These are phyloP conservation scores for Picea abies DNA, from an alignment of 83 land plant species.

Conservation along the genomic window DNA sequence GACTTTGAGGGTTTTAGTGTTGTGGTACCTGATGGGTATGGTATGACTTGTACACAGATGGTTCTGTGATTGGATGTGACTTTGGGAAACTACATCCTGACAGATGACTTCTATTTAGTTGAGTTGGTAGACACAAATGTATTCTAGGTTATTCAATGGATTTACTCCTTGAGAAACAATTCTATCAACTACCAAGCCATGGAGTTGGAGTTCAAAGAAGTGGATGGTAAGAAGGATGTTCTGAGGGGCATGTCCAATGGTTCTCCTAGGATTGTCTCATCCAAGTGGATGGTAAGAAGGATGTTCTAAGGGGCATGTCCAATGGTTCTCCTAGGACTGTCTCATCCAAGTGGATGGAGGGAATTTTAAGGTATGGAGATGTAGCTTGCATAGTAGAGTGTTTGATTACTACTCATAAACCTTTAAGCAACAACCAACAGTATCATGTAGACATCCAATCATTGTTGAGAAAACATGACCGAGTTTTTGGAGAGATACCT, in stretches of 20 bases:
- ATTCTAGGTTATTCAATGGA: not conserved
- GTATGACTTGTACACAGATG: not conserved
- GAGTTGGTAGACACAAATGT: not conserved
- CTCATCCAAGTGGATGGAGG: too few species aligned
- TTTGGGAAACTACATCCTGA: not conserved
- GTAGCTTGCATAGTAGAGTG: too few species aligned
- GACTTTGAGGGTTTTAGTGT: not conserved
- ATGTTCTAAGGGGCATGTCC: not conserved
- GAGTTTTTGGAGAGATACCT: too few species aligned
- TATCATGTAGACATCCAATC: too few species aligned
- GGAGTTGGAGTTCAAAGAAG: not conserved
- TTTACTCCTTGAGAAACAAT: not conserved
- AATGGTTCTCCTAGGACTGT: not conserved
- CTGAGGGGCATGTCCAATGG: not conserved
- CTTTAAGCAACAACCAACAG: too few species aligned
- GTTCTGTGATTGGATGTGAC: not conserved
- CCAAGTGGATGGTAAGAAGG: not conserved
- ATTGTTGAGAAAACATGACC: too few species aligned
- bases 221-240: not conserved
- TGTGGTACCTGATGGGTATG: not conserved
- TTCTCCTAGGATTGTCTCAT: too few species aligned
- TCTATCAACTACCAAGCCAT: not conserved
- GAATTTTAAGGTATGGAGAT: too few species aligned
- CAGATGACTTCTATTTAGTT: not conserved
- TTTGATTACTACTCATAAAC: too few species aligned